Evolutionary conservation across 2,329 filamentous ascomycete species (phyloP), one percentile per base, ranked within the genome.

Genomic region (Pseudogymnoascus pannorum): DNA sequence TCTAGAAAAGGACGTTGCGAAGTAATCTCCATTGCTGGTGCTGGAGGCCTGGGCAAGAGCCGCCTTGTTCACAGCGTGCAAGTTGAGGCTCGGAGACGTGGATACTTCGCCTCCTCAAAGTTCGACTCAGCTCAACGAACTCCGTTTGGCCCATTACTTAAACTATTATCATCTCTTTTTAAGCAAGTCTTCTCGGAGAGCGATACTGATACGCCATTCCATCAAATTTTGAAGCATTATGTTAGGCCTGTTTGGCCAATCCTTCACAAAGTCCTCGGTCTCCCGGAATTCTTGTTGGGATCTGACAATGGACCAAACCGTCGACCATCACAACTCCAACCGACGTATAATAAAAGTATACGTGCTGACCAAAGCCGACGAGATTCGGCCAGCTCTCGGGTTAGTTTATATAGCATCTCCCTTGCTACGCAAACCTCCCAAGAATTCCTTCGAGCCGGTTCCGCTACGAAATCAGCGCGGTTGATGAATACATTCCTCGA

Each of bases 401-500:
- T 67, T 22, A 69, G 66, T 16, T 26, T 68, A 2, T 70, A 68
- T 57, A 68, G 63, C 54, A 60, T 68, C 24, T 35, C 66, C 26
- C 67, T 78, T 2, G 74, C 79, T 3, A 74, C 77, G 1, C 80
- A 83, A 62, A 80, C 75, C 48, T 81, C 83, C 0, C 82, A 85
- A 59, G 84, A 87, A 26, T 86, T 85, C 61, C 73, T 87, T 22
- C 80, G 84, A 31, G 76, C 79, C 2, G 83, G 84, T 31, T 74
- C 78, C 1, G 79, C 84, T 4, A 85, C 81, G 9, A 87, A 86
- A 70, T 83, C 80, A 1, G 87, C 91, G 66, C 86, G 91, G 11
- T 81, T 96, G 61, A 89, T 93, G 80, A 93, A 92, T 70, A 92
- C 90, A 1, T 93, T 95, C 68, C 77, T 96, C 51, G 92, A 97